Evolutionary conservation across 2,329 filamentous ascomycete genomes (phyloP).

Genomic region (Zymoseptoria crescenta): DNA sequence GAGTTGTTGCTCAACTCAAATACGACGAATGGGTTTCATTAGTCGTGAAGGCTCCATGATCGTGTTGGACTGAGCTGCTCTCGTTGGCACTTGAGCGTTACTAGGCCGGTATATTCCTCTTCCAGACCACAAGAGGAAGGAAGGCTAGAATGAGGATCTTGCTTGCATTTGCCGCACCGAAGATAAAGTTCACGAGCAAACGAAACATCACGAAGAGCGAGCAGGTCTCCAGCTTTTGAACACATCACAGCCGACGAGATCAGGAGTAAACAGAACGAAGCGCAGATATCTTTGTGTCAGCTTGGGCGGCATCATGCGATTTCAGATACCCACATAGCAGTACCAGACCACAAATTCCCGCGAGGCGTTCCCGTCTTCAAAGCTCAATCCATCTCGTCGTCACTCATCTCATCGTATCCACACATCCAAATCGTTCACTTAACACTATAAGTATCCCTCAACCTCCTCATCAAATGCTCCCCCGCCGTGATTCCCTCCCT

Average conservation of each 20-base stretch:
- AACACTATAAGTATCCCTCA: slow-evolving; percentile 52
- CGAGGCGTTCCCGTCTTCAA: not conserved
- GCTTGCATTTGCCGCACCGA: not conserved
- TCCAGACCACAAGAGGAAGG: not conserved
- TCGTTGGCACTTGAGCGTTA: not conserved
- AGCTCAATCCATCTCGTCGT: not conserved
- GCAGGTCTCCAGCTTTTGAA: not conserved
- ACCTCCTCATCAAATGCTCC: slow-evolving; percentile 50
- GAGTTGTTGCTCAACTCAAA: slow-evolving; percentile 35
- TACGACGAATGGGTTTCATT: slow-evolving; percentile 6
- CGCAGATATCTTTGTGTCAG: not conserved
- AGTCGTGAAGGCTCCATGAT: not conserved
- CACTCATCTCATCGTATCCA: not conserved
- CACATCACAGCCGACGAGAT: not conserved
- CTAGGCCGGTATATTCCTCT: not conserved
- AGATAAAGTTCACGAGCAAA: not conserved
- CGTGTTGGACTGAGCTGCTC: not conserved
- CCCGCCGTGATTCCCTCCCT: slow-evolving; percentile 46
- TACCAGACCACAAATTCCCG: not conserved
- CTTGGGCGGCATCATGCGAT: not conserved
- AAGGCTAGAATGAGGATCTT: not conserved
- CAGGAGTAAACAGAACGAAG: not conserved
- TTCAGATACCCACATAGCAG: not conserved
- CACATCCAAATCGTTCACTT: not conserved
- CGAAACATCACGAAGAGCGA: not conserved